These are phyloP conservation scores for Mallotus japonicus DNA, from an alignment of 441 rosid species.

Conservation along the genomic window DNA sequence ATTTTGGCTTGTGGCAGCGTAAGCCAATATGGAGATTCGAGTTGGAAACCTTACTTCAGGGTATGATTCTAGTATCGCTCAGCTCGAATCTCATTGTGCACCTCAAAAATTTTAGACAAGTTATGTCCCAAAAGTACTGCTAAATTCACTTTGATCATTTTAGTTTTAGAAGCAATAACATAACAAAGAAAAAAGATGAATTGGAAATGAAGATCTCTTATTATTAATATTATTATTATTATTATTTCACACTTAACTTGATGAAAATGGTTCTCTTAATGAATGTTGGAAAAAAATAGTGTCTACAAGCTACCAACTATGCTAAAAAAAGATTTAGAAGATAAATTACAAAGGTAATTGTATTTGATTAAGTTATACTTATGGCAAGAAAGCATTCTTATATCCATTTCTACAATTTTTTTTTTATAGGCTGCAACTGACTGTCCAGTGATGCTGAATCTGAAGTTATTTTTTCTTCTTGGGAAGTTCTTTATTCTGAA, in stretches of 20 bases:
- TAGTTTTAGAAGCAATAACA: background rate
- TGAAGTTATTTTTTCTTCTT: background rate
- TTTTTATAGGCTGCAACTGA: background rate
- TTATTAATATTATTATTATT: too few species aligned
- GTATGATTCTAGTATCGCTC: too few species aligned
- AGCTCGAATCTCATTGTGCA: too few species aligned
- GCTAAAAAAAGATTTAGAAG: background rate
- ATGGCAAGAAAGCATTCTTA: background rate
- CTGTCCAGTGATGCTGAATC: background rate
- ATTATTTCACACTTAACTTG: background rate
- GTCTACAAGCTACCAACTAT: background rate
- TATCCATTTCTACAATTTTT: background rate
- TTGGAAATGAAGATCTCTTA: too few species aligned
- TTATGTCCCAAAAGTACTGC: too few species aligned
- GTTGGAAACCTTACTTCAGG: too few species aligned
- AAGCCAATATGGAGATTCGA: too few species aligned
- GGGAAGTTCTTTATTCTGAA: background rate
- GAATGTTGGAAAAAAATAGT: background rate
- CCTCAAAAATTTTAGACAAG: too few species aligned
- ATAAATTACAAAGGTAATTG: background rate
- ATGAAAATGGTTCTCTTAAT: background rate
- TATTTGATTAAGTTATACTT: constrained; percentile 10
- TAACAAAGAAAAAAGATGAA: background rate
- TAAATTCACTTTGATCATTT: too few species aligned
- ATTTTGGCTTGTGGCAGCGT: background rate